phyloP scores from a whole-genome alignment of 257 asterid genomes.

The Schizonepeta tenuifolia region DNA sequence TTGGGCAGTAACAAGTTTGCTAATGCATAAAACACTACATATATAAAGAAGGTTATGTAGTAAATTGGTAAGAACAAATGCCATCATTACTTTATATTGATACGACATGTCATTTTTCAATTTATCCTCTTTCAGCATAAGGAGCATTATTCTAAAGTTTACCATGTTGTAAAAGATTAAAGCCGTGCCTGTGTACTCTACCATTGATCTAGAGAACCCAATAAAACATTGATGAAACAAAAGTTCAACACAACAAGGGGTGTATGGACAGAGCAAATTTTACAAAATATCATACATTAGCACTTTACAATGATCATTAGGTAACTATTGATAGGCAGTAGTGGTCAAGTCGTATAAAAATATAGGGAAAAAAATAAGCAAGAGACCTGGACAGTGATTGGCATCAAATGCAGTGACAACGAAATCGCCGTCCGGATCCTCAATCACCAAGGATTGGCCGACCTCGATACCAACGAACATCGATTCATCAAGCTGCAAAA shows the following conservation, averaged over 20 bases:
- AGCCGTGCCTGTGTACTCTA: not conserved
- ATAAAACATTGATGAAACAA: not conserved
- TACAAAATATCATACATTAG: not conserved
- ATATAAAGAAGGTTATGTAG: not conserved
- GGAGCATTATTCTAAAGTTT: not conserved
- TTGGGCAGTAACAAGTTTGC: not conserved
- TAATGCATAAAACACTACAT: not conserved
- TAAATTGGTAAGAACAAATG: not conserved
- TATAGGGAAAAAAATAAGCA: not conserved
- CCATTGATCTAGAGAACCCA: not conserved
- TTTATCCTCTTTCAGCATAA: not conserved
- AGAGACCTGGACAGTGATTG: constrained; percentile 86
- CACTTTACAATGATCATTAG: not conserved
- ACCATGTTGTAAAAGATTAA: not conserved
- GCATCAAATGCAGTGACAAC: constrained; percentile 80
- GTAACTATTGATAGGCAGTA: not conserved
- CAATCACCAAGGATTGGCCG: constrained; percentile 54
- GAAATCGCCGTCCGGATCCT: constrained; percentile 74
- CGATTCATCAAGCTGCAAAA: constrained; percentile 69
- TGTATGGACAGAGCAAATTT: not conserved
- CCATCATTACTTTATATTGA: not conserved
- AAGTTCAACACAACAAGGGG: not conserved
- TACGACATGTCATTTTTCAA: not conserved
- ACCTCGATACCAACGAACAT: constrained; percentile 68
- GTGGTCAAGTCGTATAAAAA: not conserved